Evolutionary conservation across 495 filamentous ascomycete genomes (phyloP), one percentile per base, ranked within the genome.

Genomic region (Delitschia confertaspora): DNA sequence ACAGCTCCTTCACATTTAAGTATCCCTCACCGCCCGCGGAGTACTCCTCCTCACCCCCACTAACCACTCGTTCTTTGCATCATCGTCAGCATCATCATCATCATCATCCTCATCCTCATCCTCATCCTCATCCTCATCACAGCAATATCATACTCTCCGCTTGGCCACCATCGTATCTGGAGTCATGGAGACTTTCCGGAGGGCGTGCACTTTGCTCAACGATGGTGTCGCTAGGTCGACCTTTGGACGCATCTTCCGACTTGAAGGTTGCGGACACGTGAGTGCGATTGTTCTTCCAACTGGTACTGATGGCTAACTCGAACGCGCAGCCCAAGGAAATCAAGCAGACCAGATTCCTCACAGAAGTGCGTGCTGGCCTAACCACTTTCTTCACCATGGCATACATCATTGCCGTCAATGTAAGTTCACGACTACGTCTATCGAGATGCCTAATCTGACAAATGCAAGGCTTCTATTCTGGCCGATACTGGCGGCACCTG

Each of bases 361-460:
- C 82, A n/a, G 84, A 89, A 65, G 60, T 87, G 33, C 78, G 84
- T 37, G 84, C 82, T 47, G 84, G 84, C 34, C 58, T 88, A 3
- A 83, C 83, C 17, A 84, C 84, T 42, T 89, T 89, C 69, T 88
- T 88, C 66, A 83, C 84, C 44, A 89, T 89, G 83, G 82, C 84
- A 51, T 89, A 85, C 45, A 83, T 84, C 56, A 74, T 79, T 41
- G 70, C 73, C 23, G 78, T 83, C 53, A 87, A 84, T 63, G 75
- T 55, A 42, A 2, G 55, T 38, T 17, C 16, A 13, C 4, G 29
- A 14, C 7, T 19, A n/a, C 6, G 16, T n/a, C 9, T 18, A 23
- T 29, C 7, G 18, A 8, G n/a, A 24, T 17, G 7, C 13, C 24
- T 14, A 23, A 19, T 44, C n/a, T n/a, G n/a, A 23, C 46, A 9